Evolutionary conservation across 2,329 filamentous ascomycete species (phyloP).

Genomic region (Trematosphaeria pertusa): DNA sequence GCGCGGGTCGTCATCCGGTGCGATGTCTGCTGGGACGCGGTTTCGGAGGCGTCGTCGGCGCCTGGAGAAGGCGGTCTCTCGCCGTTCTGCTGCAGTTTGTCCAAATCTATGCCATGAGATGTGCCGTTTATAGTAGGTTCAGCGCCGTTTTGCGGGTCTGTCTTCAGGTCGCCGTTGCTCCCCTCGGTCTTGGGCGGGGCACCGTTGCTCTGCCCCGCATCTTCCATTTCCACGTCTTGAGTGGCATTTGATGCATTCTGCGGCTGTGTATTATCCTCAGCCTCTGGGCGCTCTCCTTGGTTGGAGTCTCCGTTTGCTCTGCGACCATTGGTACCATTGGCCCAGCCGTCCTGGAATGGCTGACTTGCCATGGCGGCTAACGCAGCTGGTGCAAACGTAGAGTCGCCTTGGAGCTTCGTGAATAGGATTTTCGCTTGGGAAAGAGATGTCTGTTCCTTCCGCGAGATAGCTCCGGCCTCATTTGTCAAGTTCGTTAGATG

Average conservation of each 20-base stretch:
- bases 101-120: constrained; percentile 17
- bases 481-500: constrained; percentile 74
- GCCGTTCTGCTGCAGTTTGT: constrained; percentile 31
- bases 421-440: constrained; percentile 78
- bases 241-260: constrained; percentile 19
- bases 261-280: background rate
- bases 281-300: constrained; percentile 15
- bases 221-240: constrained; percentile 40
- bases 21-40: constrained; percentile 51
- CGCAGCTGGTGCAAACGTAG: constrained; percentile 67
- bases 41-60: constrained; percentile 51
- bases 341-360: constrained; percentile 25
- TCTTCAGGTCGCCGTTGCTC: constrained; percentile 16
- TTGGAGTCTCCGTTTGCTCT: constrained; percentile 17
- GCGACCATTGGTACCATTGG: constrained; percentile 16
- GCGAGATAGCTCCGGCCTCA: constrained; percentile 73
- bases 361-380: constrained; percentile 55
- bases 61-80: constrained; percentile 26
- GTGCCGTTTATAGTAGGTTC: constrained; percentile 31
- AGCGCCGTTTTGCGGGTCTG: constrained; percentile 23
- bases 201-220: constrained; percentile 27
- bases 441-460: constrained; percentile 75
- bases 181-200: constrained; percentile 9
- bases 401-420: constrained; percentile 76
- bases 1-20: constrained; percentile 64